Percentiles rank a stretch among this genome's conserved stretches.
These are phyloP conservation scores for Chondrus crispus DNA, from an alignment of 23 red algal species.

Conservation along the genomic window DNA sequence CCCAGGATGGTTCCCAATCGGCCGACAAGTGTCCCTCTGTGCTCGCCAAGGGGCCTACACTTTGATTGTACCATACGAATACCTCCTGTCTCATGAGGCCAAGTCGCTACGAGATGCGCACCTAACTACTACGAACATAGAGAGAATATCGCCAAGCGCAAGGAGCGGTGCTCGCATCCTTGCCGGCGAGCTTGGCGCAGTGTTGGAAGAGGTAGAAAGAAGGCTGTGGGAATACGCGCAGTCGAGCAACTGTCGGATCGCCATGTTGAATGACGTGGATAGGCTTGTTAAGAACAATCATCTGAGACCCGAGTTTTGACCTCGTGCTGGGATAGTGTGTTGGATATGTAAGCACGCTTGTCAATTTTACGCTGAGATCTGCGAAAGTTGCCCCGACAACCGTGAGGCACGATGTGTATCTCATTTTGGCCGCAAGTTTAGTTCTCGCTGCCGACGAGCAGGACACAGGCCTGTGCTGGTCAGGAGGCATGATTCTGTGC, in stretches of 20 bases:
- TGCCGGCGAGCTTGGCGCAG: constrained; percentile 1
- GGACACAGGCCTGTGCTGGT: not conserved
- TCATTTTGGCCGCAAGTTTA: constrained; percentile 25
- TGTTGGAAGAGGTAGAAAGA: constrained; percentile 28
- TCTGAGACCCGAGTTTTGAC: constrained; percentile 18
- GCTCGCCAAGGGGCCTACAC: not conserved
- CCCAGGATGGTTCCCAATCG: constrained; percentile 71
- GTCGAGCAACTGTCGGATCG: not conserved
- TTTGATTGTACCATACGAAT: constrained; percentile 44
- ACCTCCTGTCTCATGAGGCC: constrained; percentile 53
- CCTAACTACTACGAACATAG: too few relatives aligned
- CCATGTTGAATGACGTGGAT: not conserved
- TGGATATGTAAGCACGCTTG: constrained; percentile 21
- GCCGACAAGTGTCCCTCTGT: constrained; percentile 20
- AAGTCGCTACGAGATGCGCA: not conserved
- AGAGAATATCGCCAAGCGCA: too few relatives aligned
- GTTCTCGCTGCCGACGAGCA: too few relatives aligned
- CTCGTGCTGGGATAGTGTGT: constrained; percentile 36
- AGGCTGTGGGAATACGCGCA: constrained; percentile 1
- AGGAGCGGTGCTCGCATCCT: too few relatives aligned
- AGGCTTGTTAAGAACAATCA: not conserved
- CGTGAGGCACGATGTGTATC: constrained; percentile 34
- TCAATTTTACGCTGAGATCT: constrained; percentile 56
- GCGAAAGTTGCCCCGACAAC: constrained; percentile 30
- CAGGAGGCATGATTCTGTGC: constrained; percentile 20